Evolutionary conservation across 352 stramenopile genomes (phyloP).

Genomic region (Phytophthora tubulina): DNA sequence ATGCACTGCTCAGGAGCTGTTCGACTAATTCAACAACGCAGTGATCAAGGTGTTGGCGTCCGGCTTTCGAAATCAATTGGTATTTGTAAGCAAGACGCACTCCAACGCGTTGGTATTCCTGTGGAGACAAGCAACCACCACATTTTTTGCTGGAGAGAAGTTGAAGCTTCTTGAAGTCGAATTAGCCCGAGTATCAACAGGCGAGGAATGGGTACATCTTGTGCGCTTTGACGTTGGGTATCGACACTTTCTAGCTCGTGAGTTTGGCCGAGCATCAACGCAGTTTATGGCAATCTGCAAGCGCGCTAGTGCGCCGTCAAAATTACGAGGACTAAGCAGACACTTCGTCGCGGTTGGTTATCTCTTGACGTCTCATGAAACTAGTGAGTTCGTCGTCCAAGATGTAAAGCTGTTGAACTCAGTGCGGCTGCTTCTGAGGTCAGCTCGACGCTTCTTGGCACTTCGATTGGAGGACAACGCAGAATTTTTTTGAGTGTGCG

Average conservation of each 20-base stretch:
- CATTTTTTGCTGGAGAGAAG: conserved; percentile 15
- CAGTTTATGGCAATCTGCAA: conserved; percentile 53
- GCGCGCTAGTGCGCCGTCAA: conserved; percentile 43
- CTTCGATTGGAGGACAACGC: conserved; percentile 19
- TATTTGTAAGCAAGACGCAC: conserved; percentile 18
- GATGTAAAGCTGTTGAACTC: conserved; percentile 45
- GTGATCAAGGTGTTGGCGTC: conserved; percentile 6
- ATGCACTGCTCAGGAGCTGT: conserved; percentile 42
- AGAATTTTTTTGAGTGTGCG: conserved; percentile 39
- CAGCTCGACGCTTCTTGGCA: conserved; percentile 48
- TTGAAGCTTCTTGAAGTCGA: conserved; percentile 22
- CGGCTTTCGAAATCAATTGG: conserved; percentile 6
- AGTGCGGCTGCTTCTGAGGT: conserved; percentile 49
- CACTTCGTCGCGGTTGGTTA: conserved; percentile 51
- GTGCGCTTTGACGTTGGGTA: conserved; percentile 53
- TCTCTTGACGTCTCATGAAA: conserved; percentile 24
- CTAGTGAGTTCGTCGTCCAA: background rate
- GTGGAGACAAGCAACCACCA: conserved; percentile 34
- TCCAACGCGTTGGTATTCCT: conserved; percentile 47
- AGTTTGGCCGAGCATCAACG: conserved; percentile 38
- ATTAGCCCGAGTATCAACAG: conserved; percentile 14
- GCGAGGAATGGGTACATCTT: conserved; percentile 43
- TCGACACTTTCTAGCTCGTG: conserved; percentile 33
- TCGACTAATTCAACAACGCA: conserved; percentile 34
- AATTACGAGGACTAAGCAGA: conserved; percentile 51